Base-by-base conservation (phyloP, 148 eudicot genomes). In the Amaranthus palmeri region DNA sequence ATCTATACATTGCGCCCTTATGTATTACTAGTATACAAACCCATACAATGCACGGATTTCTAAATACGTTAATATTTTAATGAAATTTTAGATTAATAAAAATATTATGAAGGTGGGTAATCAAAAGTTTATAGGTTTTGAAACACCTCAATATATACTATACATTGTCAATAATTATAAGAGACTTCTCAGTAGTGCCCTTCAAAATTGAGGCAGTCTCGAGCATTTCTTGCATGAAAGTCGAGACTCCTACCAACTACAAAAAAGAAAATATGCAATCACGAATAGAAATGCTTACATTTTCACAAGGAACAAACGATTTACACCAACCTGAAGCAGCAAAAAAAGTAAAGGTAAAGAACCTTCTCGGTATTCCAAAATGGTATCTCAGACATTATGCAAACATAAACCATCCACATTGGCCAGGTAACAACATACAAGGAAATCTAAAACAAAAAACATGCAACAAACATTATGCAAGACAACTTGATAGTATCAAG, bases 171-270 rank as follows among this genome's bases (percentile, higher is more conserved):
- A 95, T 92, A 54, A 95, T 92, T 44, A 95, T 85, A 74, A 95
- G 73, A 2, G 99, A 95, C 81, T 88, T 95, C 54, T 88, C 86
- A 65, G 97, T 91, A 68, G 97, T 96, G 69, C 99, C 99, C 81
- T 88, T 95, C 84, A 95, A 86, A 76, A 95, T 95, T 72, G 99
- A 88, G 48, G 99, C 97, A 71, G 99, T 95, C 88, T 95, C 99
- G 2, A 95, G 96, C 99, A 95, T 95, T 87, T 95, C 99, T 91
- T 95, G 99, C 99, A 95, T 95, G 76, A 95, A 95, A 17, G 99
- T 95, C 55, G 99, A 95, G 71, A 95, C 97, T 77, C 99, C 99
- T 70, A 93, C 92, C 80, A 95, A 77, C 99, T 95, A 76, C 69
- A 75, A 46, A 10, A 65, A 74, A 50, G 54, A 62, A 59, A 67